Base-by-base conservation (phyloP, 1,284 basidiomycete species). In the Apiotrichum porosum region DNA sequence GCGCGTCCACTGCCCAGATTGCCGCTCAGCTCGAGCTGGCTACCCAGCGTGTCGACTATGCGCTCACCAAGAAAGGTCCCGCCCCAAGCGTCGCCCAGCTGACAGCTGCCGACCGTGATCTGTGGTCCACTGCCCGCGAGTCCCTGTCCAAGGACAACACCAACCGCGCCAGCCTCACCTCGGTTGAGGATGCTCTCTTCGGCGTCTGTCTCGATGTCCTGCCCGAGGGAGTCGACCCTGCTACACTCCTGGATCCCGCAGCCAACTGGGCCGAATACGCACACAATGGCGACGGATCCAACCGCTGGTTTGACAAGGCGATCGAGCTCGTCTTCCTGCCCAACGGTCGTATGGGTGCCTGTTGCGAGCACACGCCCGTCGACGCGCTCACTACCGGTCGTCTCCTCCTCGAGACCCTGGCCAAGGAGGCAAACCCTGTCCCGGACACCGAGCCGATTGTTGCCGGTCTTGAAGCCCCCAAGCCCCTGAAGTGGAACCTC, bases 251-350 rank as follows among this genome's bases (percentile, higher is more conserved):
- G 18, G 35, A 41, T 23, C 21, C 42, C 19, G 44, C 40, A 19
- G 15, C 35, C 17, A 51, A 41, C 43, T 51, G 49, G 49, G 22
- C n/a, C 17, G 37, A 34, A 12, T 45, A 41, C 44, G 39, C 38
- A 30, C 49, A 51, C 33, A 33, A 31, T 8, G 42, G 42, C 36
- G 36, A 38, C 10, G 43, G 43, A 18, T 23, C 18, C 22, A 51
- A 51, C 49, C 32, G 49, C 18, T 51, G 49, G 49, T 51, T 51
- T 19, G 49, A 51, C 43, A 51, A 51, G 49, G 49, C 49, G 30
- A 47, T 51, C 37, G 35, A 41, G 41, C 39, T 51, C 41, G 42
- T 51, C 37, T 46, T 51, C 32, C 49, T 51, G 10, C 49, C 31
- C 19, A 51, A 42, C 37, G 49, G 49, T 9, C 49, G 49, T 40